A percentile compares a stretch with the other conserved stretches of the same genome.
These are phyloP conservation scores for Talaromyces borbonicus DNA, from an alignment of 495 filamentous ascomycete genomes.

Conservation along the genomic window DNA sequence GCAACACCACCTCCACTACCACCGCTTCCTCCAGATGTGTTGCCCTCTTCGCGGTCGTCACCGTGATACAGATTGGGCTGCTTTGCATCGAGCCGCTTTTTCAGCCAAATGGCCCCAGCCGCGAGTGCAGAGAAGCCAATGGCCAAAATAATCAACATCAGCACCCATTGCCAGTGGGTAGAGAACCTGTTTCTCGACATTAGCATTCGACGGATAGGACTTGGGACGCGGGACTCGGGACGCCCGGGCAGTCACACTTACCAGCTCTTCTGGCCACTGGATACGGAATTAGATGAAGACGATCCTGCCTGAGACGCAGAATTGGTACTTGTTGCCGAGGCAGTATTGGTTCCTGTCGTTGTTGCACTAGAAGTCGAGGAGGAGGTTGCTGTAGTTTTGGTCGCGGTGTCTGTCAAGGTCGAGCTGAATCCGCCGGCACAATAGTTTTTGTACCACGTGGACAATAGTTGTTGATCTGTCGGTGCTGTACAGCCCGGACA, in stretches of 20 bases:
- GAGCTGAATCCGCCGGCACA: conserved; percentile 23
- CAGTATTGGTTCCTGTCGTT: conserved; percentile 14
- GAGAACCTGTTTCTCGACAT: conserved; percentile 28
- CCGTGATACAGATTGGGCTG: conserved; percentile 29
- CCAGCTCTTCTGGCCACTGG: conserved; percentile 16
- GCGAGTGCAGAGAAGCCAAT: conserved; percentile 34
- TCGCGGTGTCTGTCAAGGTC: conserved; percentile 8
- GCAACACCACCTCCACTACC: too few species aligned
- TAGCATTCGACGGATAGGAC: neutral
- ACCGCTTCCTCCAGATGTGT: neutral
- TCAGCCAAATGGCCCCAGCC: conserved; percentile 30
- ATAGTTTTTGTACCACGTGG: conserved; percentile 40
- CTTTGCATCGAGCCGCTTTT: conserved; percentile 39
- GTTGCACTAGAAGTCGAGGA: conserved; percentile 14
- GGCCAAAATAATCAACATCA: conserved; percentile 43
- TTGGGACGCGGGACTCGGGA: too few species aligned
- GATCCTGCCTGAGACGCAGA: neutral
- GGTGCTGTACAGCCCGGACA: conserved; percentile 28
- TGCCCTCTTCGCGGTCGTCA: conserved; percentile 7
- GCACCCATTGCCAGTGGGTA: conserved; percentile 42
- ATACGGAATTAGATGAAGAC: conserved; percentile 8
- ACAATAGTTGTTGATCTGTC: conserved; percentile 28
- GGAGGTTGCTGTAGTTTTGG: conserved; percentile 9
- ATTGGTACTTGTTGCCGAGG: conserved; percentile 10
- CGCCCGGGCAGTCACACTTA: conserved; percentile 11